A percentile compares a stretch with the other conserved stretches of the same genome.
phyloP scores from a whole-genome alignment of 2,329 filamentous ascomycete genomes.

The Diaporthe sp. region DNA sequence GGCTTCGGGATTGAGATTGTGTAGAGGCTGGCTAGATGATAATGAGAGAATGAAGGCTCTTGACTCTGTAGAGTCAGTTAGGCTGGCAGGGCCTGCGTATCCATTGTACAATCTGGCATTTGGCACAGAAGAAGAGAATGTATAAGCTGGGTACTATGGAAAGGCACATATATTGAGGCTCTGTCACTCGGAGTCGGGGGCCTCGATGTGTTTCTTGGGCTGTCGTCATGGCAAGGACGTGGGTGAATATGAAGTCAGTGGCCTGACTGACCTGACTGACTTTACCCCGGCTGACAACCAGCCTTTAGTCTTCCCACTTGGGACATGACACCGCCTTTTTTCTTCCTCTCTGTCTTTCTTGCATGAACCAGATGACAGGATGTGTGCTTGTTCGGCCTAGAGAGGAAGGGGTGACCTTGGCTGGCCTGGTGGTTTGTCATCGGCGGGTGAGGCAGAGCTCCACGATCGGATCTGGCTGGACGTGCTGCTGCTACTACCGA shows the following conservation, averaged over 20 bases:
- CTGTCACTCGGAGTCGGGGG: not conserved
- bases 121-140: not conserved
- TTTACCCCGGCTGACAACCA: not conserved
- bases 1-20: not conserved
- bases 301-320: not conserved
- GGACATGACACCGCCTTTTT: not conserved
- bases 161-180: not conserved
- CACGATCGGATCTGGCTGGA: no score
- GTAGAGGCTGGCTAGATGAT: not conserved
- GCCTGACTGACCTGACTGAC: no score
- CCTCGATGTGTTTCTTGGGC: not conserved
- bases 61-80: not conserved
- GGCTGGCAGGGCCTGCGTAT: not conserved
- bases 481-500: no score
- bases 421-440: not conserved
- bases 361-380: constrained; percentile 19
- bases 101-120: not conserved
- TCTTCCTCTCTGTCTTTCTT: not conserved
- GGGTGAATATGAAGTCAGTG: not conserved
- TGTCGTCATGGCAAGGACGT: constrained; percentile 11
- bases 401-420: constrained; percentile 19
- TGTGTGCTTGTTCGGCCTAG: not conserved
- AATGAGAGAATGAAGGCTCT: not conserved
- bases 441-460: not conserved
- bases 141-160: not conserved